These are phyloP conservation scores for Kwoniella shivajii DNA, from an alignment of 1,284 basidiomycete genomes.

Conservation along the genomic window DNA sequence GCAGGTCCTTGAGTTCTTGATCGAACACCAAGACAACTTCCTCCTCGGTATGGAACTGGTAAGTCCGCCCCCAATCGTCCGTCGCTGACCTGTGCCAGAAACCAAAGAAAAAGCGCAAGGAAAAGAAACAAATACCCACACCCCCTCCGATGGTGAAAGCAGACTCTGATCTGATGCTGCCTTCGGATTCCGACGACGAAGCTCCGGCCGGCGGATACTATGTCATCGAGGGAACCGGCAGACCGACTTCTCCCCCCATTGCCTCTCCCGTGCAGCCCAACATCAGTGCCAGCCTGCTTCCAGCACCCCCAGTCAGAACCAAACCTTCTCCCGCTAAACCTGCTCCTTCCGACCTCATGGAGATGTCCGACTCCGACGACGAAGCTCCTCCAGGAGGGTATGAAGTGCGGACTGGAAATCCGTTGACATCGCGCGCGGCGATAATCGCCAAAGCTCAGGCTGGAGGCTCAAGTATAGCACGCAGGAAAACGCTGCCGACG, in stretches of 20 bases:
- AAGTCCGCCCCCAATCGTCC: slow-evolving; percentile 6
- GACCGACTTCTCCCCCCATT: slow-evolving; percentile 10
- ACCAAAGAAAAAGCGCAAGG: slow-evolving; percentile 22
- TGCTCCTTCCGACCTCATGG: slow-evolving; percentile 34
- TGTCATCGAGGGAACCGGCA: slow-evolving; percentile 35
- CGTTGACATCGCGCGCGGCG: background rate
- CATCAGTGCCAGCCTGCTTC: slow-evolving; percentile 15
- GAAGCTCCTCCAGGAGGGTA: slow-evolving; percentile 51
- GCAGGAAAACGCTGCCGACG: slow-evolving; percentile 8
- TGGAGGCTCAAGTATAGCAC: background rate
- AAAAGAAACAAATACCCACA: slow-evolving; percentile 6
- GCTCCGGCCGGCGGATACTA: slow-evolving; percentile 50
- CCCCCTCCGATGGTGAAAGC: slow-evolving; percentile 37
- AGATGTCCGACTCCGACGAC: slow-evolving; percentile 53
- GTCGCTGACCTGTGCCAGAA: slow-evolving; percentile 7
- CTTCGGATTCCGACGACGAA: slow-evolving; percentile 55
- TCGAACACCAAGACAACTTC: slow-evolving; percentile 59
- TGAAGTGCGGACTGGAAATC: slow-evolving; percentile 26
- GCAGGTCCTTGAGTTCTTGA: slow-evolving; percentile 89
- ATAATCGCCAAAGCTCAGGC: slow-evolving; percentile 2
- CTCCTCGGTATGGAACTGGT: slow-evolving; percentile 50
- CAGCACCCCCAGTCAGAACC: slow-evolving; percentile 6
- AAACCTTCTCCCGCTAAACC: slow-evolving; percentile 18
- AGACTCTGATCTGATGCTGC: slow-evolving; percentile 49
- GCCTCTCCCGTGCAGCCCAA: background rate